phyloP scores from a whole-genome alignment of 176 grass and related monocot species.

The Canna indica region DNA sequence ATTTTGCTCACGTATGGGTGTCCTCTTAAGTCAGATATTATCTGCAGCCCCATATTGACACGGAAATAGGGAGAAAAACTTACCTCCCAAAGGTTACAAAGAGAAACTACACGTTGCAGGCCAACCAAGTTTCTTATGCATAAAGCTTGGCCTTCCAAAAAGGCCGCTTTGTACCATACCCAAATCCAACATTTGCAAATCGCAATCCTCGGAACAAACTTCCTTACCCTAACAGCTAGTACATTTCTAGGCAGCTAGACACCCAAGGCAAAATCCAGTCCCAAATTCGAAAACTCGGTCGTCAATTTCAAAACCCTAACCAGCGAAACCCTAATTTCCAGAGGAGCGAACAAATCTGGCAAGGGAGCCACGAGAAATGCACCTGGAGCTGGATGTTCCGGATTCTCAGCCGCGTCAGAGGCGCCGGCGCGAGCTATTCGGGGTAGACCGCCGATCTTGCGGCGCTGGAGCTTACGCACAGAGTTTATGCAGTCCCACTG shows the following conservation, averaged over 20 bases:
- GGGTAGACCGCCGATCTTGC: constrained; percentile 64
- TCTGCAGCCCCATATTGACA: background rate
- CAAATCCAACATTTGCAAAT: background rate
- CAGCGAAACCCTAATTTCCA: background rate
- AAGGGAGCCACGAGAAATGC: background rate
- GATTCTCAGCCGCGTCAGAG: constrained; percentile 62
- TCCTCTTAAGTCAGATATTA: background rate
- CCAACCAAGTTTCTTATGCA: background rate
- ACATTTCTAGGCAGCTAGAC: background rate
- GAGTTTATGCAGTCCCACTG: constrained; percentile 49
- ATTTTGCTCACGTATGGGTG: no score
- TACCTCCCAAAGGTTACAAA: background rate
- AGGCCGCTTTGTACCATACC: background rate
- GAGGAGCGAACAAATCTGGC: background rate
- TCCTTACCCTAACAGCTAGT: background rate
- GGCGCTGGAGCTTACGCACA: constrained; percentile 70
- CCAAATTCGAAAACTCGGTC: background rate
- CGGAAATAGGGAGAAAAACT: background rate
- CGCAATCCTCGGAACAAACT: background rate
- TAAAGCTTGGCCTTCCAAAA: background rate
- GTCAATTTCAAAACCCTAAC: background rate
- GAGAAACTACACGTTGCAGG: background rate
- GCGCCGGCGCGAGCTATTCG: constrained; percentile 44
- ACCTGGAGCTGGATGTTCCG: constrained; percentile 91
- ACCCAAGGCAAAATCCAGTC: background rate